These are phyloP conservation scores for Guillardia theta DNA, from an alignment of 78 protist genomes.

Conservation along the genomic window DNA sequence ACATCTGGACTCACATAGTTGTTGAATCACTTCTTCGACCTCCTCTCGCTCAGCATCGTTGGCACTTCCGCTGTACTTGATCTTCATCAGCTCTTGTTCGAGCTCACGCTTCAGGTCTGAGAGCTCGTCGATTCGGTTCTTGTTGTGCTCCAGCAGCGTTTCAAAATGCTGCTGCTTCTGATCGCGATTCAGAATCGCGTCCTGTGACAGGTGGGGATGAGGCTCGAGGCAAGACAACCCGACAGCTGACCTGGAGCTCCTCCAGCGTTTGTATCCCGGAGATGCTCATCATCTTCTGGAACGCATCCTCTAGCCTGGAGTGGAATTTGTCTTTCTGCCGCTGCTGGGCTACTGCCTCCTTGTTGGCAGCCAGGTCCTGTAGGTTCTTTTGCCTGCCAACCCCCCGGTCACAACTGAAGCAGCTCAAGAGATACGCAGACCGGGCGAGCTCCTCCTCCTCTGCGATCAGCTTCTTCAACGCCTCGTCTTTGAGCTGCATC, in stretches of 20 bases:
- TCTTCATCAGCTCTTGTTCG: not conserved
- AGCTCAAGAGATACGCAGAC: no score
- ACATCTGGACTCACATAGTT: no score
- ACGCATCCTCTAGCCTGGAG: not conserved
- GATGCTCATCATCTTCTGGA: not conserved
- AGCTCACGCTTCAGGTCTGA: not conserved
- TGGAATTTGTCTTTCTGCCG: not conserved
- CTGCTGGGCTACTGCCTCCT: not conserved
- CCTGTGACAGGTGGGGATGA: not conserved
- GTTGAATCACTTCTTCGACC: constrained; percentile 4
- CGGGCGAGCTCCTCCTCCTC: not conserved
- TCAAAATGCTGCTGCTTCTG: not conserved
- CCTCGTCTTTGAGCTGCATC: not conserved
- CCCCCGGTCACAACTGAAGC: no score
- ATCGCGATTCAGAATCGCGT: not conserved
- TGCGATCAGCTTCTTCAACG: not conserved
- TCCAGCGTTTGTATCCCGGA: not conserved
- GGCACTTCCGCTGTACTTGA: constrained; percentile 29
- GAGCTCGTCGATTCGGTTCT: not conserved
- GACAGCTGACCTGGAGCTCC: not conserved
- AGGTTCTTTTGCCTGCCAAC: not conserved
- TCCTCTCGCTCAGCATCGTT: constrained; percentile 2
- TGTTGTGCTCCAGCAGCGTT: not conserved
- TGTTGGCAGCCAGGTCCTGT: not conserved
- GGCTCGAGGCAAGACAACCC: not conserved